Conservation (phyloP, 768 basidiomycete genomes). For the Neoboletus brunneissimus region DNA sequence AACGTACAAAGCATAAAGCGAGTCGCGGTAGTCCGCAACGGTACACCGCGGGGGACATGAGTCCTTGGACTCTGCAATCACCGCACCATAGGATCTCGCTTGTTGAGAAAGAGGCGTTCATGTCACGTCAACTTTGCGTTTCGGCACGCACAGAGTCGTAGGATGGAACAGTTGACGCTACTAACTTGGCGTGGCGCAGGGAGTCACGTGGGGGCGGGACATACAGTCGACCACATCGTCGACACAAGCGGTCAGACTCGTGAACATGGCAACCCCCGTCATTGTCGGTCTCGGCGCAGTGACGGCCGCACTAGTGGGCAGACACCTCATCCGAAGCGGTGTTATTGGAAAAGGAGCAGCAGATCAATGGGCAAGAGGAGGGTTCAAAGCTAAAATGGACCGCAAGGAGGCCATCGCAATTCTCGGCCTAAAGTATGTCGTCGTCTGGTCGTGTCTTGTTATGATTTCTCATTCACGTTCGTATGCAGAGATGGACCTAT, state of each 20-base stretch:
- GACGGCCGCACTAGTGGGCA: conserved; percentile 70
- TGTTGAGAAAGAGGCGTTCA: background rate
- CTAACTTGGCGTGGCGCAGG: too few relatives aligned
- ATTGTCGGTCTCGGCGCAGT: conserved; percentile 76
- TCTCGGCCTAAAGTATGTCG: conserved; percentile 78
- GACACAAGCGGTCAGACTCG: background rate
- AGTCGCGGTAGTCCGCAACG: background rate
- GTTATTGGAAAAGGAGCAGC: conserved; percentile 56
- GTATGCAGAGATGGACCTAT: conserved; percentile 70
- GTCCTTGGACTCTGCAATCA: background rate
- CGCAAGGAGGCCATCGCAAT: conserved; percentile 88
- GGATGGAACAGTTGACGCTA: too few relatives aligned
- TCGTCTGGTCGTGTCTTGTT: conserved; percentile 1
- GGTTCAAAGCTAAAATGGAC: conserved; percentile 97
- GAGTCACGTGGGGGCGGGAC: conserved; percentile 12
- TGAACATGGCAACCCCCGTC: conserved; percentile 71
- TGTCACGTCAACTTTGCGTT: too few relatives aligned
- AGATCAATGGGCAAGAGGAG: conserved; percentile 88
- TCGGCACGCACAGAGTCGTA: too few relatives aligned
- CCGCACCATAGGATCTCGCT: background rate
- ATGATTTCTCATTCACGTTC: background rate
- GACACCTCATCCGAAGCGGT: conserved; percentile 66
- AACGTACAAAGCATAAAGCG: background rate
- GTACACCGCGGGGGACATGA: background rate
- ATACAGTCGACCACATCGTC: background rate